A percentile compares a stretch with the other conserved stretches of the same genome.
phyloP scores from a whole-genome alignment of 768 basidiomycete species.

The Leccinum imitatum region DNA sequence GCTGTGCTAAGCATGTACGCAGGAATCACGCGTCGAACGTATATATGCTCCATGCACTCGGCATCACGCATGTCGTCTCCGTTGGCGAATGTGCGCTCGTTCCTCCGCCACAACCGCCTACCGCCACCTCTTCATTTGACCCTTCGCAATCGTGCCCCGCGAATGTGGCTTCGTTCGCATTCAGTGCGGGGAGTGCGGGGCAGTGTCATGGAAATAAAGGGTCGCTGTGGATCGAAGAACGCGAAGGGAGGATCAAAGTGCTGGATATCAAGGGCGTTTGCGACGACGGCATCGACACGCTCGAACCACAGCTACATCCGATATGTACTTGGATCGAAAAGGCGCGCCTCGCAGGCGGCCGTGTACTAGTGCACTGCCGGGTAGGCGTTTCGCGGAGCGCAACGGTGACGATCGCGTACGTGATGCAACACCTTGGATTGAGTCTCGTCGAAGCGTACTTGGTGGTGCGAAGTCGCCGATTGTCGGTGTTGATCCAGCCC shows the following conservation, averaged over 20 bases:
- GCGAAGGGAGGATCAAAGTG: conserved; percentile 86
- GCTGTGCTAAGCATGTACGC: conserved; percentile 3
- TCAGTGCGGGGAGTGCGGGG: conserved; percentile 41
- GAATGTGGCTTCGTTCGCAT: conserved; percentile 25
- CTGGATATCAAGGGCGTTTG: conserved; percentile 90
- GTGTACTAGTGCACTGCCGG: conserved; percentile 94
- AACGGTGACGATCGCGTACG: conserved; percentile 94
- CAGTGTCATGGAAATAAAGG: conserved; percentile 57
- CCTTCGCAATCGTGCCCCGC: neutral
- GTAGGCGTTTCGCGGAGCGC: conserved; percentile 98
- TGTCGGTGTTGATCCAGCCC: conserved; percentile 92
- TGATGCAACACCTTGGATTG: conserved; percentile 88
- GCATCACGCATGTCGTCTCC: conserved; percentile 95
- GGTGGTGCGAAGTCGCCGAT: conserved; percentile 83
- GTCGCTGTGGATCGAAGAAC: conserved; percentile 84
- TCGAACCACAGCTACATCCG: conserved; percentile 83
- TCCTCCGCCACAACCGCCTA: conserved; percentile 58
- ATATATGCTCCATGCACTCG: conserved; percentile 93
- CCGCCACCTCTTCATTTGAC: neutral
- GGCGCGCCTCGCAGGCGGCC: conserved; percentile 79
- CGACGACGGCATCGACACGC: conserved; percentile 95
- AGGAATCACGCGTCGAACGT: conserved; percentile 94
- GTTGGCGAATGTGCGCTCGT: conserved; percentile 93
- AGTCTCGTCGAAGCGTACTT: conserved; percentile 93
- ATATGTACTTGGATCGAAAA: conserved; percentile 94